Base-by-base conservation (phyloP, 352 stramenopile species). In the Lagenidium sp. region DNA sequence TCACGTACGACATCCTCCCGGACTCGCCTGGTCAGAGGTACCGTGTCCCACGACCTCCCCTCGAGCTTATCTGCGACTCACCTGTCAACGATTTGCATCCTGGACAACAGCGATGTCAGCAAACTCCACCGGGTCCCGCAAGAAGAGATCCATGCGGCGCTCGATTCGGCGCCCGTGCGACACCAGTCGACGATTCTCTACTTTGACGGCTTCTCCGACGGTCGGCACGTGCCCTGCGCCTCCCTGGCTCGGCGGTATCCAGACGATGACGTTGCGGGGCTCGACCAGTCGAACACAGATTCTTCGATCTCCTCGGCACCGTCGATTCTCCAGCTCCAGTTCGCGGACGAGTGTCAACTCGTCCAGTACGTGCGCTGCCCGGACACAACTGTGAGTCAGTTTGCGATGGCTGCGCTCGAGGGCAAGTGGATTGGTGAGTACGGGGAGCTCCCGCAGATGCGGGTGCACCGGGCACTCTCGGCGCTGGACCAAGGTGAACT, bases 251-350 rank as follows among this genome's bases (percentile, higher is more conserved):
- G 54, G 41, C 60, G 67, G 7, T 93, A 70, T 38, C 81, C 78
- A 4, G 63, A 75, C 24, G 78, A 90, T 44, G 32, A 47, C 31
- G 28, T 42, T 16, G 18, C 24, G 5, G 29, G 12, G 8, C 19
- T 36, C 11, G 5, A 40, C 4, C 29, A 48, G 31, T 19, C 26
- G 3, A 23, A 53, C 36, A 46, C 63, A 4, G 15, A 42, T 20
- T 22, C 19, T 4, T 11, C 10, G 1, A 11, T 21, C 6, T 23
- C 30, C 3, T 35, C 36, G 16, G 36, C 44, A 13, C 79, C 79
- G 16, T 89, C 80, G 2, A 90, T 93, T 37, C 46, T 85, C 30
- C 69, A 86, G 39, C 55, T 93, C 4, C 75, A 89, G 42, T 69
- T 62, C 31, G 75, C 72, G 0, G 59, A 88, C 24, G 81, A 93